Evolutionary conservation across 2,329 filamentous ascomycete genomes (phyloP), one percentile per base, ranked within the genome.

Genomic region (Venturiaceae sp.): DNA sequence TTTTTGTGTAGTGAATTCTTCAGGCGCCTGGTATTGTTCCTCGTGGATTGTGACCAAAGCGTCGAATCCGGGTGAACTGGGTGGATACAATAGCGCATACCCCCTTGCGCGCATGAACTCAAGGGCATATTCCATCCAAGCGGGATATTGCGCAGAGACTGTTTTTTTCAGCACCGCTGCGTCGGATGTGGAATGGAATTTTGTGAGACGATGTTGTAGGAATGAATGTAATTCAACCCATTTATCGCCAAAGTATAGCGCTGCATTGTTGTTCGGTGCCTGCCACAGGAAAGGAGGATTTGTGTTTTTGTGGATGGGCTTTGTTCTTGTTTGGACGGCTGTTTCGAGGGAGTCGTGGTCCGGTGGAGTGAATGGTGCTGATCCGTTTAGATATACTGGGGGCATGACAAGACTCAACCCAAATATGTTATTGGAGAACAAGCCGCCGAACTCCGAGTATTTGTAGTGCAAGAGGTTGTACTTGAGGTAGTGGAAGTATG

Each of bases 171-270:
- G 61, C 23, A 14, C 67, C 62, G 47, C 67, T 50, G 19, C 62
- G 44, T 59, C 7, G 61, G 30, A 19, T 55, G 60, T 67, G 59
- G 52, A 64, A 61, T 69, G 69, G 30, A 65, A 63, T 26, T 65
- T 66, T 14, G 68, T 63, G 9, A 92, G 74, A 6, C 85, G 77
- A 53, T 81, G 79, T 11, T 87, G 82, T 2, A 95, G 80, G 64
- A 95, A 94, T 11, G 84, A 81, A 68, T 96, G 91, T 9, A 96
- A 80, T 64, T 95, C 89, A 13, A 82, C 75, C 94, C 94, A 99
- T 67, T 87, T 91, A 53, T 90, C 83, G 46, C 92, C 91, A 58
- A 94, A 84, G 68, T 92, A 86, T 9, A 99, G 77, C 11, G 85
- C 83, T 0, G 92, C 92, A 62, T 94, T 87, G 66, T 86, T 89